Evolutionary conservation across 495 filamentous ascomycete species (phyloP), one percentile per base, ranked within the genome.

Genomic region (Tuber calosporum): DNA sequence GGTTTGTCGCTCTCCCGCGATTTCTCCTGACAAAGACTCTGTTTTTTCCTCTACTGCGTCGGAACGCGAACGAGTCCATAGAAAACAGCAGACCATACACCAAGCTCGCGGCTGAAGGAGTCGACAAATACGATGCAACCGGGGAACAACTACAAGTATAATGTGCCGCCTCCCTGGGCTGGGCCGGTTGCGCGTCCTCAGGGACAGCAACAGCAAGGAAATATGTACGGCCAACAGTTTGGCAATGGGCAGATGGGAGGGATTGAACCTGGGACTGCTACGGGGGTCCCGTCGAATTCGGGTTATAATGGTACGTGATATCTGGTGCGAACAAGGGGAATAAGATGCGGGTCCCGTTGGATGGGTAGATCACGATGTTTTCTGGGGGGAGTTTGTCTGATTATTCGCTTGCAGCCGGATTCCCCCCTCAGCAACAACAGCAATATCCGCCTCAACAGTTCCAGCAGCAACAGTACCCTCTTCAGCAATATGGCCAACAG

Each of bases 161-260:
- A 78, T 73, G 76, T 78, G 26, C 76, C 76, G 37, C 76, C 76
- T 0, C 76, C 76, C 39, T 78, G 76, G 76, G 42, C 66, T 5
- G 74, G 74, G 0, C 74, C 67, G 5, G 62, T 58, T n/a, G 34
- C 53, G 37, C 66, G 69, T 62, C 48, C 69, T 1, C 45, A 45
- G 8, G 68, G 71, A 26, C 72, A 77, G 40, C 72, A 74, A 17
- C 76, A 73, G 67, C 75, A 77, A 26, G 53, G 53, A 17, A 70
- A 41, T n/a, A 78, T 78, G 76, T 78, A 78, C 34, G 67, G 71
- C 11, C 76, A 77, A 45, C 76, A 78, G 53, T 75, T 77, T 15
- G 75, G 39, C 20, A 38, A 58, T 9, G 79, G 78, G 5, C 43
- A 42, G 67, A 26, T 73, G 4, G 75, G 77, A 1, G 72, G 73